Evolutionary conservation across 2,329 filamentous ascomycete species (phyloP).

Genomic region (Akanthomyces uredinophilus): DNA sequence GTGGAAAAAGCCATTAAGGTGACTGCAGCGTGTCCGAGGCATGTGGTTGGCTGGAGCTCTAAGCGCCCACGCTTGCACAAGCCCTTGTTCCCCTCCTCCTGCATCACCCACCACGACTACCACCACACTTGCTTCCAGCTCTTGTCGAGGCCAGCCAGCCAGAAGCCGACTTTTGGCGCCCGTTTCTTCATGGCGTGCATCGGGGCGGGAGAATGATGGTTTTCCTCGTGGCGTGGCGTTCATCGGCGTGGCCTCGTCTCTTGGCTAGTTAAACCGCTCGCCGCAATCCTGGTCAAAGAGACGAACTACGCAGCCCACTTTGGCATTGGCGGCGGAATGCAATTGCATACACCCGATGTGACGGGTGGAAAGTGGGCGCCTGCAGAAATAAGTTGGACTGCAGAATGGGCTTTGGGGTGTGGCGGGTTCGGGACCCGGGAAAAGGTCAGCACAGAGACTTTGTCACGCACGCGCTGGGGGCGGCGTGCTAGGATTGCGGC

Average conservation of each 20-base stretch:
- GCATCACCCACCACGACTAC: not conserved
- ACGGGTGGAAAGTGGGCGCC: slow-evolving; percentile 4
- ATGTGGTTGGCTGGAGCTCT: not conserved
- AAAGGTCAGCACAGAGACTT: not conserved
- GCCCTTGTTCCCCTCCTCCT: not conserved
- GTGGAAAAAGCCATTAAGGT: not conserved
- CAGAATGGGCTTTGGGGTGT: not conserved
- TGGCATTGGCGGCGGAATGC: too few relatives aligned
- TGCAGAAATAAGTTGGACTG: slow-evolving; percentile 3
- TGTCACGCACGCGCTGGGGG: not conserved
- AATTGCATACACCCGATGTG: not conserved
- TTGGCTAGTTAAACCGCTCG: not conserved
- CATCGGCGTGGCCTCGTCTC: not conserved
- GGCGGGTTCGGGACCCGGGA: not conserved
- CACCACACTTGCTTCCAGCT: not conserved
- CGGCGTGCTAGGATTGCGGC: not conserved
- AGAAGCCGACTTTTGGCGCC: not conserved
- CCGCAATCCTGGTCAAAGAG: too few relatives aligned
- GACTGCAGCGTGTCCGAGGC: not conserved
- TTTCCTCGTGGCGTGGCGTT: not conserved
- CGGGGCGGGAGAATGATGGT: not conserved
- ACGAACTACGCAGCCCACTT: too few relatives aligned
- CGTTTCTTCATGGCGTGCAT: slow-evolving; percentile 3
- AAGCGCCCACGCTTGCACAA: slow-evolving; percentile 11
- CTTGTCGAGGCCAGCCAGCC: not conserved